phyloP scores from a whole-genome alignment of 208 protist species.

The Trypanosoma lewisi region DNA sequence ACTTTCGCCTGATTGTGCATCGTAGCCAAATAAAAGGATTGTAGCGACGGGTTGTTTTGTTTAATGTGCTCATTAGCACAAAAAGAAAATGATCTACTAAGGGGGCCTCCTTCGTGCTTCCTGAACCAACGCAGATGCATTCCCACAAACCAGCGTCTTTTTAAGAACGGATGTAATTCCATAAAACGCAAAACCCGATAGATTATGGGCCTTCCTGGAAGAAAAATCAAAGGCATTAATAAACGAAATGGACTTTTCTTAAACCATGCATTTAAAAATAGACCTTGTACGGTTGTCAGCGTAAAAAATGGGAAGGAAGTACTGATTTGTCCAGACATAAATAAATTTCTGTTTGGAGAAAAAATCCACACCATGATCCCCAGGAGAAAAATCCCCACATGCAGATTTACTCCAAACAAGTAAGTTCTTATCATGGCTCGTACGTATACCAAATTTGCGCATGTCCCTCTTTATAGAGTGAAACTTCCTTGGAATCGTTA shows the following conservation, averaged over 20 bases:
- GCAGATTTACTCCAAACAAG: conserved; percentile 23
- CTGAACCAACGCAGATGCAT: conserved; percentile 21
- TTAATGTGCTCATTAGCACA: conserved; percentile 6
- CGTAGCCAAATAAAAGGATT: conserved; percentile 22
- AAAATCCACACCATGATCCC: conserved; percentile 7
- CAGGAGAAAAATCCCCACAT: conserved; percentile 17
- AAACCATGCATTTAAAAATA: conserved; percentile 10
- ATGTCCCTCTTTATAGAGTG: conserved; percentile 19
- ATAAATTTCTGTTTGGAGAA: conserved; percentile 29
- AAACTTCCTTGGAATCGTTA: conserved; percentile 6
- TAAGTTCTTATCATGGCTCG: conserved; percentile 31
- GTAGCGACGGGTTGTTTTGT: neutral
- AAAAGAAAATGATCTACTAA: conserved; percentile 16
- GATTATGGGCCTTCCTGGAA: conserved; percentile 11
- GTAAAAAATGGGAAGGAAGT: conserved; percentile 32
- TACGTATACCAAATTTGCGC: conserved; percentile 31
- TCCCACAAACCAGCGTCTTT: conserved; percentile 11
- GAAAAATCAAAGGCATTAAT: conserved; percentile 19
- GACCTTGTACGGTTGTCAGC: conserved; percentile 7
- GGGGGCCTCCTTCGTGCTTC: neutral
- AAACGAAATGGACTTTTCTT: conserved; percentile 14
- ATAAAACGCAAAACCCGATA: conserved; percentile 12
- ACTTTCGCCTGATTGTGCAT: conserved; percentile 13
- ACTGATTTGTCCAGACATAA: conserved; percentile 42
- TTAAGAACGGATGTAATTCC: neutral